phyloP scores from a whole-genome alignment of 345 rosid genomes.

The Gossypium herbaceum region DNA sequence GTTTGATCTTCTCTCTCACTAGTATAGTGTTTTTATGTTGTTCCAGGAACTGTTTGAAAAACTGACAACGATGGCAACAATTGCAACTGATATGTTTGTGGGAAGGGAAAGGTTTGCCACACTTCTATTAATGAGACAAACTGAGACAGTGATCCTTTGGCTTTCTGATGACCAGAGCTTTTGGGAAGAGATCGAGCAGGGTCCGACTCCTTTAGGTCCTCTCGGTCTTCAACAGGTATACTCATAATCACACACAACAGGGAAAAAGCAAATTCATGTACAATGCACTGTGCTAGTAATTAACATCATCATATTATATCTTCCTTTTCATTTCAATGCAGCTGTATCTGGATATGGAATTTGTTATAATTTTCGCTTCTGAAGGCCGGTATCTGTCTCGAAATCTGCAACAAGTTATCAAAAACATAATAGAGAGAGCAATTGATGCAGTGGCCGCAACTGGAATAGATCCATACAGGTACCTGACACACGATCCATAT shows the following conservation, averaged over 20 bases:
- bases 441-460: slow-evolving; percentile 64
- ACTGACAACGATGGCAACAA: slow-evolving; percentile 53
- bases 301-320: not conserved
- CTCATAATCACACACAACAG: not conserved
- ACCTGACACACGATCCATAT: slow-evolving; percentile 17
- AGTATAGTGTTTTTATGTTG: not conserved
- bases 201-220: slow-evolving; percentile 66
- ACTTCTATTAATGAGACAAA: slow-evolving; percentile 74
- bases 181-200: slow-evolving; percentile 83
- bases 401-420: slow-evolving; percentile 79
- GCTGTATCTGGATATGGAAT: slow-evolving; percentile 94
- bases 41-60: slow-evolving; percentile 67
- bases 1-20: not conserved
- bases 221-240: slow-evolving; percentile 76
- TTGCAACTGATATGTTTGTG: slow-evolving; percentile 66
- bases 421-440: slow-evolving; percentile 80
- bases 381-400: slow-evolving; percentile 89
- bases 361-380: slow-evolving; percentile 77
- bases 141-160: slow-evolving; percentile 89
- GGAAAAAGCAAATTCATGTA: not conserved
- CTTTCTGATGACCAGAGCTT: slow-evolving; percentile 84
- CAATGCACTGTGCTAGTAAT: not conserved
- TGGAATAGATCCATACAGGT: slow-evolving; percentile 63
- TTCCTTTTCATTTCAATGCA: slow-evolving; percentile 28
- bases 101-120: slow-evolving; percentile 94